These are phyloP conservation scores for Heterococcus sp. DNA, from an alignment of 108 stramenopile species.

Conservation along the genomic window DNA sequence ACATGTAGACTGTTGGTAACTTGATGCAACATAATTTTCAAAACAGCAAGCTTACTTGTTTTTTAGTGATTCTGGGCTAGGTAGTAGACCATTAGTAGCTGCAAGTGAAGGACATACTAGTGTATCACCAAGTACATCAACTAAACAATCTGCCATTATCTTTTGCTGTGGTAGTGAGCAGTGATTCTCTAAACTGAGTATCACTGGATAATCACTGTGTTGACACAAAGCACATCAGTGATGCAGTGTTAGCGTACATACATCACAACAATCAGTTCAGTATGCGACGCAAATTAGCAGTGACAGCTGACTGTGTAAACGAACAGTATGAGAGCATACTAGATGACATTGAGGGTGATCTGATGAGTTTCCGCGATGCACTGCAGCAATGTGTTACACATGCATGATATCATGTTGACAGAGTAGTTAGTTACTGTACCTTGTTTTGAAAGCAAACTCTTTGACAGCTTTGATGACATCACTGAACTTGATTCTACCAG, in stretches of 20 bases:
- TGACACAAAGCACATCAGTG: no score
- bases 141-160: constrained; percentile 64
- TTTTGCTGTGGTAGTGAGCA: constrained; percentile 75
- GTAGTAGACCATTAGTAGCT: constrained; percentile 8
- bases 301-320: background rate
- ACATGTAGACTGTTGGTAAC: no score
- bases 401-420: background rate
- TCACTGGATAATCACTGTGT: constrained; percentile 71
- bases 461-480: constrained; percentile 23
- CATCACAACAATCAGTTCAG: background rate
- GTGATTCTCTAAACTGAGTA: constrained; percentile 92
- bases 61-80: constrained; percentile 32
- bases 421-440: background rate
- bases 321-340: background rate
- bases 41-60: background rate
- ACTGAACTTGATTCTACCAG: constrained; percentile 72
- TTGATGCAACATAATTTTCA: no score
- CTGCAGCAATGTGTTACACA: no score
- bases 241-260: no score
- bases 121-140: constrained; percentile 56
- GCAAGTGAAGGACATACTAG: constrained; percentile 63
- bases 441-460: background rate
- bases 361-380: no score
- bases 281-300: background rate
- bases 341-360: background rate